These are phyloP conservation scores for Termitomyces sp. DNA, from an alignment of 768 basidiomycete species.

Conservation along the genomic window DNA sequence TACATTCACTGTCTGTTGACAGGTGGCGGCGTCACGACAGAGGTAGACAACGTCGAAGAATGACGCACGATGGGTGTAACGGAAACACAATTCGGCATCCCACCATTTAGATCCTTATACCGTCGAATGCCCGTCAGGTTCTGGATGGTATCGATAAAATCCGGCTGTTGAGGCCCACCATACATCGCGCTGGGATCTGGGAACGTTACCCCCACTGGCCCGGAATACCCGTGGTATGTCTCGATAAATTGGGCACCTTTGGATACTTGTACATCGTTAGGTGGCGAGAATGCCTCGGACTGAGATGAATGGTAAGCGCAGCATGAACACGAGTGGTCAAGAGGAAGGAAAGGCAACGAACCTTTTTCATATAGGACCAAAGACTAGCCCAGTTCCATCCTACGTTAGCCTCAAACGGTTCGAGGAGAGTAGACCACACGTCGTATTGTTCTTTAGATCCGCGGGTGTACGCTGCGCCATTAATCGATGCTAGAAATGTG, in stretches of 20 bases:
- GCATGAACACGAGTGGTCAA: neutral
- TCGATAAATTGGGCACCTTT: constrained; percentile 46
- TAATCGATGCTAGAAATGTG: constrained; percentile 37
- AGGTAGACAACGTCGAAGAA: too few species aligned
- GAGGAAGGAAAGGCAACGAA: constrained; percentile 9
- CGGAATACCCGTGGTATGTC: constrained; percentile 48
- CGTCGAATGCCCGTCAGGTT: constrained; percentile 46
- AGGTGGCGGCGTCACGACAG: too few species aligned
- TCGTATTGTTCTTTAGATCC: constrained; percentile 44
- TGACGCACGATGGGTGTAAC: constrained; percentile 46
- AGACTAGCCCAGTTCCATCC: constrained; percentile 48
- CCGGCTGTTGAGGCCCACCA: constrained; percentile 50
- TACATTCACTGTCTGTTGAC: constrained; percentile 40
- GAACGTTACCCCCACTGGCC: constrained; percentile 53
- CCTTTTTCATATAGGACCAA: constrained; percentile 47
- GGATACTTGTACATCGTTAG: constrained; percentile 39
- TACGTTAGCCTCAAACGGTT: constrained; percentile 35
- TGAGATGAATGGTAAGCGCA: constrained; percentile 10
- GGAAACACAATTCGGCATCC: constrained; percentile 52
- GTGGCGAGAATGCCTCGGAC: constrained; percentile 47
- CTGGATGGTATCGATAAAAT: constrained; percentile 46
- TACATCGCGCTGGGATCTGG: constrained; percentile 46
- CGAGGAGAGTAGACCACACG: constrained; percentile 35
- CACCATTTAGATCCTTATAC: constrained; percentile 51
- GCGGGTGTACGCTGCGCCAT: constrained; percentile 44